A percentile compares a stretch with the other conserved stretches of the same genome.
Conservation (phyloP, 1,139 yeast genomes). For the Geotrichum phurueaensis region DNA sequence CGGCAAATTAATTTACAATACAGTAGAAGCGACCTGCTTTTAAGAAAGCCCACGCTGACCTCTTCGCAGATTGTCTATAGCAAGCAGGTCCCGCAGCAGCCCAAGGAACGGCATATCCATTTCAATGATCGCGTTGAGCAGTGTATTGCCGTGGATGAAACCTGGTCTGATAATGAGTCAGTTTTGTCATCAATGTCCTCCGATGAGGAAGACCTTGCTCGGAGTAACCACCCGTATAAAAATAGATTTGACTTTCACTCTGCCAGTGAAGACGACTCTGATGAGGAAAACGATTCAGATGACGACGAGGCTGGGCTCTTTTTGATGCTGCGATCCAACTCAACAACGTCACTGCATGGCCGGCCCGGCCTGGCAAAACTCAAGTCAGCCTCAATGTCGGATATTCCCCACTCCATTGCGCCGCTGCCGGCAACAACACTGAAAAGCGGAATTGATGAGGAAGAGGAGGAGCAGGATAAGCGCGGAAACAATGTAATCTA, state of each 20-base stretch:
- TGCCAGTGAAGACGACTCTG: slow-evolving; percentile 30
- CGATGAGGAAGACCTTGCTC: neutral
- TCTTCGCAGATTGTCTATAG: too few relatives aligned
- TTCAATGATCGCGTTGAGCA: slow-evolving; percentile 91
- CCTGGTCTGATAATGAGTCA: slow-evolving; percentile 38
- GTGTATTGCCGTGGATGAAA: slow-evolving; percentile 62
- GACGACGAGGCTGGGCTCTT: slow-evolving; percentile 71
- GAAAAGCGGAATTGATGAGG: slow-evolving; percentile 69
- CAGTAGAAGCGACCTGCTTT: slow-evolving; percentile 7
- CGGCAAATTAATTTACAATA: slow-evolving; percentile 34
- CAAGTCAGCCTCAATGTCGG: too few relatives aligned
- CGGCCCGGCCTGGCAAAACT: too few relatives aligned
- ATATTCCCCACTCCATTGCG: slow-evolving; percentile 47
- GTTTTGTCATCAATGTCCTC: slow-evolving; percentile 32
- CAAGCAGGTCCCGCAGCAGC: slow-evolving; percentile 15
- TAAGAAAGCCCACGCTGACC: slow-evolving; percentile 15
- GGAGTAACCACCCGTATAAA: too few relatives aligned
- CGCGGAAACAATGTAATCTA: slow-evolving; percentile 33
- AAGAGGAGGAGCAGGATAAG: slow-evolving; percentile 51
- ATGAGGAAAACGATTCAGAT: slow-evolving; percentile 38
- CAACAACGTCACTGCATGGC: slow-evolving; percentile 4
- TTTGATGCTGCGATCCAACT: slow-evolving; percentile 42
- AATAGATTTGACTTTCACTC: too few relatives aligned
- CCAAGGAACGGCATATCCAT: slow-evolving; percentile 58
- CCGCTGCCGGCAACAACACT: slow-evolving; percentile 75